Evolutionary conservation across 331 rosid genomes (phyloP), one percentile per base, ranked within the genome.

Genomic region (Rhamnella rubrinervis): DNA sequence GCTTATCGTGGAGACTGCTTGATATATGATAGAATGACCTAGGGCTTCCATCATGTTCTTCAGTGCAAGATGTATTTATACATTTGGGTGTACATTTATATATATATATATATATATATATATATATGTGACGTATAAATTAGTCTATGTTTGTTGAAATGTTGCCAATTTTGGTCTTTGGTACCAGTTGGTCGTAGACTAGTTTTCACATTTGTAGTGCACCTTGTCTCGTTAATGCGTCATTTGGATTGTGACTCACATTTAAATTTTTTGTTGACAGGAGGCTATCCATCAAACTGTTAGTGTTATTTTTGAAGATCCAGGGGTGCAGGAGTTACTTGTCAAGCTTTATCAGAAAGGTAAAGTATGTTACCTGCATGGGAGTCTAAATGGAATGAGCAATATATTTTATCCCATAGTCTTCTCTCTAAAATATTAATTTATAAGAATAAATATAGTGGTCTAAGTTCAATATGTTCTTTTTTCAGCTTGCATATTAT

Each of bases 261-360:
- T 31, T 47, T 58, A 16, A 72, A 21, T 58, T 67, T 68, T 40
- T 78, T 75, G 78, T 65, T 77, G 71, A 38, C 71, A 93, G 98
- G 98, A 88, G 85, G 97, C 95, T 58, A 96, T 93, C 77, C 95
- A 75, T 76, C 96, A 81, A 83, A 93, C 96, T 19, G 97, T 91
- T 61, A 74, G 86, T 71, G 97, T 93, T 55, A 93, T 93, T 77
- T 93, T 93, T 80, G 97, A 93, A 82, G 97, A 93, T 79, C 97
- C 98, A 46, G 98, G 97, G 63, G 98, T 93, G 73, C 95, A 85
- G 80, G 96, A 93, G 84, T 78, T 93, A 72, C 90, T 93, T 46
- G 82, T 87, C 66, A 93, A 89, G 78, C 85, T 93, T 63, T 93
- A 93, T 82, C 92, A 88, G 20, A 85, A 76, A 68, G 89, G 89